phyloP scores from a whole-genome alignment of 1,284 basidiomycete genomes.

The Tylopilus sp. region DNA sequence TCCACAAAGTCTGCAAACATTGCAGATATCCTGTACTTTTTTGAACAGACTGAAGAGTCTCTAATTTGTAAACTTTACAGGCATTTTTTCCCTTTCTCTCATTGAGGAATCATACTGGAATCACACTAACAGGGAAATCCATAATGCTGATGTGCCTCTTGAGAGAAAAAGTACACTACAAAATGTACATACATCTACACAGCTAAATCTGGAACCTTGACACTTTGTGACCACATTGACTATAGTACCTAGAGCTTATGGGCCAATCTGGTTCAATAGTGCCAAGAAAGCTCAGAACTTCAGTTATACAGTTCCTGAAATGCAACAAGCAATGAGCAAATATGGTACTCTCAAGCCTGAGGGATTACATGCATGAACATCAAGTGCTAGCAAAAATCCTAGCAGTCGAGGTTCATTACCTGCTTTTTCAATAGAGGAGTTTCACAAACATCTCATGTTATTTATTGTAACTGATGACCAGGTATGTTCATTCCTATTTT shows the following conservation, averaged over 20 bases:
- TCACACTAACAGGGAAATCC: neutral
- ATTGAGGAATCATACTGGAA: neutral
- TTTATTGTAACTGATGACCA: conserved; percentile 15
- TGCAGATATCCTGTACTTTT: conserved; percentile 2
- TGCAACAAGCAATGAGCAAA: neutral
- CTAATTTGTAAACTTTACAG: neutral
- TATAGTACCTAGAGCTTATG: neutral
- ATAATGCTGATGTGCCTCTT: neutral
- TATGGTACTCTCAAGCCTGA: neutral
- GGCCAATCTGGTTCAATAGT: conserved; percentile 2
- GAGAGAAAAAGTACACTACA: neutral
- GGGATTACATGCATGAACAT: neutral
- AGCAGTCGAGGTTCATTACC: neutral
- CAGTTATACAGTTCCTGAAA: neutral
- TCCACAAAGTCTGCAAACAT: neutral
- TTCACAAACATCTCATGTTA: neutral
- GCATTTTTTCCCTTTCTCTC: neutral
- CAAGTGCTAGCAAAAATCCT: neutral
- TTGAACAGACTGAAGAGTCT: neutral
- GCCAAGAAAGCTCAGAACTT: neutral
- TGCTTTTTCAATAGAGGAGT: neutral
- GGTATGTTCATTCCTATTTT: neutral
- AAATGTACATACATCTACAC: neutral
- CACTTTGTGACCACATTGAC: conserved; percentile 1
- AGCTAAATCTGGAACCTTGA: neutral